phyloP scores from a whole-genome alignment of 169 alveolate genomes.

The Plasmodium gaboni region DNA sequence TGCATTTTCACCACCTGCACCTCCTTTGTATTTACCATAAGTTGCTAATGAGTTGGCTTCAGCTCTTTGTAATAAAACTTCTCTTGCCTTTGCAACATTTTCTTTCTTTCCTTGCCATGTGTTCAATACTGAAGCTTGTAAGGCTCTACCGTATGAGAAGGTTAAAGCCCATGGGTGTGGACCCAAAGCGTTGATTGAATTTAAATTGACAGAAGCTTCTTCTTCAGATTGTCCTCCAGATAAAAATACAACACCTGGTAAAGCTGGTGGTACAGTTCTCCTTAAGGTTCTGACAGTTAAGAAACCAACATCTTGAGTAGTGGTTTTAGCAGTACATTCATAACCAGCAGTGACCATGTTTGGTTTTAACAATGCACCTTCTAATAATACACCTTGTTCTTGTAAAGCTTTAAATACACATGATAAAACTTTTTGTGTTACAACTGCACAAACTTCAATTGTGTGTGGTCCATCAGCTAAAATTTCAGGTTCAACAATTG shows the following conservation, averaged over 20 bases:
- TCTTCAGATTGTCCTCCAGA: conserved; percentile 99
- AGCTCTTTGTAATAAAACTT: conserved; percentile 95
- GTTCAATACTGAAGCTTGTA: conserved; percentile 95
- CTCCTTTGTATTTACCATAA: conserved; percentile 79
- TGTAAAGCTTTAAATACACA: conserved; percentile 95
- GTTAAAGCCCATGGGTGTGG: conserved; percentile 96
- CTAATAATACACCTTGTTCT: conserved; percentile 95
- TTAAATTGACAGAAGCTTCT: conserved; percentile 96
- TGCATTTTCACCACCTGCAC: conserved; percentile 82
- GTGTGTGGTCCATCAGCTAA: conserved; percentile 97
- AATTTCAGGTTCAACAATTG: conserved; percentile 99
- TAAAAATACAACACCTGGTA: conserved; percentile 97
- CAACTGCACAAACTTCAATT: conserved; percentile 95
- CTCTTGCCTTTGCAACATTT: conserved; percentile 96
- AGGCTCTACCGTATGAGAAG: conserved; percentile 99
- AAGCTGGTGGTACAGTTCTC: conserved; percentile 97
- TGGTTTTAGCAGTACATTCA: conserved; percentile 91
- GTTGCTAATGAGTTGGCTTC: conserved; percentile 97
- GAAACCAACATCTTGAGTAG: conserved; percentile 95
- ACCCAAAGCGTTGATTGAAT: conserved; percentile 95
- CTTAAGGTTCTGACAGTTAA: conserved; percentile 94
- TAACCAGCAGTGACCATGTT: conserved; percentile 99
- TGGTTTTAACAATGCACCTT: conserved; percentile 98
- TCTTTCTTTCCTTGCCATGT: conserved; percentile 98
- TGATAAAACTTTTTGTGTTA: conserved; percentile 95